A percentile compares a stretch with the other conserved stretches of the same genome.
Evolutionary conservation across 2,329 filamentous ascomycete species (phyloP).

Genomic region (Aureobasidium vineae): DNA sequence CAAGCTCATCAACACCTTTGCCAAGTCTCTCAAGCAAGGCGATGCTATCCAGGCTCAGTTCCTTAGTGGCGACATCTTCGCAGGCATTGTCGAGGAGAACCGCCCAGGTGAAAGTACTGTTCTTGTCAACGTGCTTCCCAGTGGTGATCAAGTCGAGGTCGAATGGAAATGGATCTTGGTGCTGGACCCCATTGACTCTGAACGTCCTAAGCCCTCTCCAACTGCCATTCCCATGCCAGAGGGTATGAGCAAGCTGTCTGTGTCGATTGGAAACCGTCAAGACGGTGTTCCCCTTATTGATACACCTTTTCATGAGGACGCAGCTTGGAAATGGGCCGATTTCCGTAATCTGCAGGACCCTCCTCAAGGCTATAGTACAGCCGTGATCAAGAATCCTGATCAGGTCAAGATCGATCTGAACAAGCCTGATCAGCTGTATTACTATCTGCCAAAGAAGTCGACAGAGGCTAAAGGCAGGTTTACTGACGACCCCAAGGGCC

Average conservation of each 20-base stretch:
- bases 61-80: slow-evolving; percentile 82
- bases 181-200: slow-evolving; percentile 67
- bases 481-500: slow-evolving; percentile 68
- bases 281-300: slow-evolving; percentile 51
- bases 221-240: slow-evolving; percentile 69
- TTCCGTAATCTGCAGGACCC: slow-evolving; percentile 60
- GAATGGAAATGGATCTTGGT: slow-evolving; percentile 82
- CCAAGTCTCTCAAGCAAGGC: slow-evolving; percentile 65
- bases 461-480: slow-evolving; percentile 91
- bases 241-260: slow-evolving; percentile 49
- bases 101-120: slow-evolving; percentile 70
- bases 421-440: slow-evolving; percentile 76
- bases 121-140: slow-evolving; percentile 78
- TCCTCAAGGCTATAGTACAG: slow-evolving; percentile 43
- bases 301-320: slow-evolving; percentile 49
- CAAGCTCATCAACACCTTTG: slow-evolving; percentile 65
- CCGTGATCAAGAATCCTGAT: slow-evolving; percentile 38
- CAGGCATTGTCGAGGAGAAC: slow-evolving; percentile 84
- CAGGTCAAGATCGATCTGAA: slow-evolving; percentile 69
- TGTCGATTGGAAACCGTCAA: slow-evolving; percentile 50
- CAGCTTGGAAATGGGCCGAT: slow-evolving; percentile 57
- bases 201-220: slow-evolving; percentile 69
- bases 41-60: slow-evolving; percentile 87
- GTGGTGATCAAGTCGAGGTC: slow-evolving; percentile 74
- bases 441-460: slow-evolving; percentile 80